These are phyloP conservation scores for Trichoderma koningiopsis DNA, from an alignment of 2,329 filamentous ascomycete species.

Conservation along the genomic window DNA sequence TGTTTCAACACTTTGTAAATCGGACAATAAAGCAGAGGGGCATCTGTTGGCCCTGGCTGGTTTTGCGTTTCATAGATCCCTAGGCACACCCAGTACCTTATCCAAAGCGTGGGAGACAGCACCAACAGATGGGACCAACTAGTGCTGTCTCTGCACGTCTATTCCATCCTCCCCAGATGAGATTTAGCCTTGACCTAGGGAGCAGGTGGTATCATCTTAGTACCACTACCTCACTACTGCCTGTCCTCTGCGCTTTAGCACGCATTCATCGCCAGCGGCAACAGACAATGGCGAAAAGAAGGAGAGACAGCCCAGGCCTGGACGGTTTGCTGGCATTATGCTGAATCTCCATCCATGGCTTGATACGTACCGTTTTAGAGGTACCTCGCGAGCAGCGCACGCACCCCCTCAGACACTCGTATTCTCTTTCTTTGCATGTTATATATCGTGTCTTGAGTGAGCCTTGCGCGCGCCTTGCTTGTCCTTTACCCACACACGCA, in stretches of 20 bases:
- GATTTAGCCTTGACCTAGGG: not conserved
- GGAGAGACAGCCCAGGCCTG: constrained; percentile 3
- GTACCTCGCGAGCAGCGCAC: not conserved
- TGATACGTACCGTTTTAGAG: not conserved
- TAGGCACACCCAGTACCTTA: not conserved
- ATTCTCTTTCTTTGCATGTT: not conserved
- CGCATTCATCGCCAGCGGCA: constrained; percentile 7
- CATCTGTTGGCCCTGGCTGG: not conserved
- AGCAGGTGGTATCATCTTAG: not conserved
- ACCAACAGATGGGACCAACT: not conserved
- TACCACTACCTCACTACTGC: not conserved
- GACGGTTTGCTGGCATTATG: not conserved
- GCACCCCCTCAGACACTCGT: not conserved
- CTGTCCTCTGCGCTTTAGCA: not conserved
- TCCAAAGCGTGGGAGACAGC: not conserved
- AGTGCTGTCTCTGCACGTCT: not conserved
- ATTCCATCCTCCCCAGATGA: not conserved
- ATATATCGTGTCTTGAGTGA: not conserved
- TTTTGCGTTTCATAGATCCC: not conserved
- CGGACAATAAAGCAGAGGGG: not conserved
- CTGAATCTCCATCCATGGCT: constrained; percentile 9
- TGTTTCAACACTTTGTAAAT: not conserved
- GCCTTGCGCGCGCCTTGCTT: not conserved
- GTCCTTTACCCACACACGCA: not conserved
- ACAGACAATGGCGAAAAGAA: not conserved